Conservation (phyloP, 495 filamentous ascomycete genomes). For the Penicillium dipodomyicola region DNA sequence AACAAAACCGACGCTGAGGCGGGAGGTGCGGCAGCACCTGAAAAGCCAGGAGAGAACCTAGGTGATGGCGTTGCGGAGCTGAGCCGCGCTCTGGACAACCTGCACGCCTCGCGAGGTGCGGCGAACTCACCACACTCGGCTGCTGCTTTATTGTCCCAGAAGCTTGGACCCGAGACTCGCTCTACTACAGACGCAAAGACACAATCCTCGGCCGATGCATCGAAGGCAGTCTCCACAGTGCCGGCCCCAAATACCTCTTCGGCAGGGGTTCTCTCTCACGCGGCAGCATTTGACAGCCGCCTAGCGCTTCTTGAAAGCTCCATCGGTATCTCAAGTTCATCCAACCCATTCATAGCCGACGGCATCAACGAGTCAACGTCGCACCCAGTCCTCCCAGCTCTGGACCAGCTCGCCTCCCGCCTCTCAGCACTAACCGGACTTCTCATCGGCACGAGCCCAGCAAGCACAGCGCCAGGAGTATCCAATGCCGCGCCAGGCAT, state of each 20-base stretch:
- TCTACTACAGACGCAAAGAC: conserved; percentile 12
- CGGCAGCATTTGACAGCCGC: conserved; percentile 82
- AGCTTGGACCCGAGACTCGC: conserved; percentile 22
- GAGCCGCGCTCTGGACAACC: conserved; percentile 60
- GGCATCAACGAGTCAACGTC: conserved; percentile 61
- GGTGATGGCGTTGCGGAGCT: conserved; percentile 56
- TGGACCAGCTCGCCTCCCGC: conserved; percentile 59
- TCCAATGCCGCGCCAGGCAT: conserved; percentile 24
- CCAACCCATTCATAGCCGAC: conserved; percentile 61
- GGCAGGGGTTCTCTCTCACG: conserved; percentile 66
- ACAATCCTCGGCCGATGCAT: conserved; percentile 2
- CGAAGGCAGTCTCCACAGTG: conserved; percentile 7
- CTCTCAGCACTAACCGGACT: conserved; percentile 43
- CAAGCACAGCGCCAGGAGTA: conserved; percentile 28
- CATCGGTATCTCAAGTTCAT: conserved; percentile 71
- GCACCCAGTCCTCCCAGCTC: conserved; percentile 72
- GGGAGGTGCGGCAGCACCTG: conserved; percentile 12
- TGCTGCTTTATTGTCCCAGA: conserved; percentile 37
- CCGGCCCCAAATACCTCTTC: conserved; percentile 34
- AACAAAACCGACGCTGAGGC: conserved; percentile 13
- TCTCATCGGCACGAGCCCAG: conserved; percentile 41
- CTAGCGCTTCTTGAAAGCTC: conserved; percentile 74
- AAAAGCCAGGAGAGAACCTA: conserved; percentile 32
- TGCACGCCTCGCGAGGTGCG: conserved; percentile 41
- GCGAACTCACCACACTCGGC: conserved; percentile 32